phyloP scores from a whole-genome alignment of 164 flowering plant genomes.

The Piper longum region DNA sequence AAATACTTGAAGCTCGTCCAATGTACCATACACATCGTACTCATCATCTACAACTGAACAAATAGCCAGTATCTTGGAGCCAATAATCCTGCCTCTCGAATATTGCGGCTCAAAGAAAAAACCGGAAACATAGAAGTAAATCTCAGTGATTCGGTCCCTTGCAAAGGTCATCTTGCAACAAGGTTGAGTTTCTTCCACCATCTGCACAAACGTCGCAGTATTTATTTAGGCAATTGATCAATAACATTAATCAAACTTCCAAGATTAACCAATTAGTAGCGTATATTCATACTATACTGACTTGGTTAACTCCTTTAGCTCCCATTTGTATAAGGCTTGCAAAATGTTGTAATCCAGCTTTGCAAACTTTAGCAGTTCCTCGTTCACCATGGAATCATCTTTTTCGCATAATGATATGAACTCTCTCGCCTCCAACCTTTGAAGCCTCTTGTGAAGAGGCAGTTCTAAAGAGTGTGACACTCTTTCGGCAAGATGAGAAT shows the following conservation, averaged over 20 bases:
- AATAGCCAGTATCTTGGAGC: background rate
- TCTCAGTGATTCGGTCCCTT: conserved; percentile 3
- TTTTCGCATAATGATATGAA: conserved; percentile 3
- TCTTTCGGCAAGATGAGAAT: background rate
- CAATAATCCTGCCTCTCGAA: background rate
- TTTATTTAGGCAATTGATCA: background rate
- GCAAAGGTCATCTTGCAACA: background rate
- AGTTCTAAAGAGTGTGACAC: conserved; percentile 7
- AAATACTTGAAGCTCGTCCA: conserved; percentile 1
- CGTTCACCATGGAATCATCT: background rate
- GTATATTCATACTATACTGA: background rate
- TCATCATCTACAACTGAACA: conserved; percentile 2
- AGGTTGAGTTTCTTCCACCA: conserved; percentile 3
- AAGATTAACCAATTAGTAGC: background rate
- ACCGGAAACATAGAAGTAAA: background rate
- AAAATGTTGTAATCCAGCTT: conserved; percentile 14
- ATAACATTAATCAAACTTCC: background rate
- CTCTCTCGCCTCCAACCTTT: conserved; percentile 8
- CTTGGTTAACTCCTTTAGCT: conserved; percentile 2
- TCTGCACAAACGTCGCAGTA: background rate
- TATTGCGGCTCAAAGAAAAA: conserved; percentile 1
- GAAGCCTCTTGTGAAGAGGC: conserved; percentile 10
- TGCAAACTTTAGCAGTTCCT: conserved; percentile 7
- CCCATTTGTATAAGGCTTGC: conserved; percentile 4
- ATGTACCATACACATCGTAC: conserved; percentile 3